Evolutionary conservation across 1,139 yeast genomes (phyloP), one percentile per base, ranked within the genome.

Genomic region (Saccharomyces hybrid): DNA sequence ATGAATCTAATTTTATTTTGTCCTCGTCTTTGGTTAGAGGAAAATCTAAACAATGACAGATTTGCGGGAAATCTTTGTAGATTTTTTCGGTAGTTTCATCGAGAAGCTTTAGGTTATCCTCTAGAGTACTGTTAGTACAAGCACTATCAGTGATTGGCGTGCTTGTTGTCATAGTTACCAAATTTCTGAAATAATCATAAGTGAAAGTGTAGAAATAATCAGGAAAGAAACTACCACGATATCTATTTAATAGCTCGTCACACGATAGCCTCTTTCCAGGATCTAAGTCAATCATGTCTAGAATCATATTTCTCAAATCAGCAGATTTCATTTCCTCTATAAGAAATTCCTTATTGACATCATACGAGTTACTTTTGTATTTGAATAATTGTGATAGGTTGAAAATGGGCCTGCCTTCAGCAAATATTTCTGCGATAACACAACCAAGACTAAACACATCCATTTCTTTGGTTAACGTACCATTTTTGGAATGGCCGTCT

Each of bases 391-490:
- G 96, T 0, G 98, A 85, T 20, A 93, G 75, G 0, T 96, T 84
- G 68, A 95, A 91, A 0, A 89, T 78, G 0, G 97, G 88, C 16
- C 86, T 80, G 2, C 97, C 98, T 63, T 93, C 98, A 30, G 83
- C 72, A 61, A 86, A 89, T 20, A 95, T 71, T 69, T 95, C 99
- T 0, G 95, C 96, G 61, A 95, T 85, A 2, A 88, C 90, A 72
- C 99, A 95, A 0, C 98, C 97, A 52, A 87, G 71, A 54, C 95
- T 82, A 69, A 91, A 90, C n/a, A 90, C 75, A 69, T 95, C 99
- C 95, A 88, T 88, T 54, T 79, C 80, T 44, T 77, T 75, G 0
- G 84, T 80, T 26, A 89, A 66, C n/a, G 68, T 66, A 0, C 75
- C 77, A 27, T 69, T 66, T 27, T 75, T 73, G 11, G 70, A 70